Base-by-base conservation (phyloP, 2,329 filamentous ascomycete species). In the Fusarium odoratissimum region DNA sequence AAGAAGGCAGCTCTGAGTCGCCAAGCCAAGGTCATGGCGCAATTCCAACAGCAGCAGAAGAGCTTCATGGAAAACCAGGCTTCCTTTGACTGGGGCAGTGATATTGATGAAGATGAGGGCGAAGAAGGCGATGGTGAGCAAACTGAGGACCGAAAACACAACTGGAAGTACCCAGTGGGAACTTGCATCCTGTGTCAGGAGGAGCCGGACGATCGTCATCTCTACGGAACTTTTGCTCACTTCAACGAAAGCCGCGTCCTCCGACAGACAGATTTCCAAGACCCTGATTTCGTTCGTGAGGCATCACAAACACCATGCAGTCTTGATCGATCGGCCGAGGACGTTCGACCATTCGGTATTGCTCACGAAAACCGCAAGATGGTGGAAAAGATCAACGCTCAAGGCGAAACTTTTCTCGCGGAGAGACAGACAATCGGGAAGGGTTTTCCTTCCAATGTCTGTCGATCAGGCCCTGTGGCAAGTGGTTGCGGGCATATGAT, bases 101-200 rank as follows among this genome's bases (percentile, higher is more conserved):
- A 96, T 67, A 89, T 94, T 56, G 93, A 93, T n/a, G 90, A 93
- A 42, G 87, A 93, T 23, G 90, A 92, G 37, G 87, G 91, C 31
- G 92, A 96, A 51, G 89, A 93, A 33, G 91, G 93, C 35, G 91
- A 93, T 60, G 80, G 83, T 23, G 83, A 84, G 21, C 85, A 88
- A 13, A 85, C 88, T 16, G 91, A 93, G 75, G 90, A 91, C 76
- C 88, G 90, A 54, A 91, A 91, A 79, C 81, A 84, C 62, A 82
- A 80, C 57, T 97, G 95, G 91, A 96, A 95, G 79, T 99, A 97
- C 79, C 96, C 97, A 3, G 90, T 91, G 30, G 96, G 95, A 21
- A 97, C 95, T 30, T 99, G 96, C 80, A 98, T 99, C 60, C 85
- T 98, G 21, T 99, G 96, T 78, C 96, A 98, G 81, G 97, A 99